These are phyloP conservation scores for Bidens hawaiensis DNA, from an alignment of 140 eudicot species.

Conservation along the genomic window DNA sequence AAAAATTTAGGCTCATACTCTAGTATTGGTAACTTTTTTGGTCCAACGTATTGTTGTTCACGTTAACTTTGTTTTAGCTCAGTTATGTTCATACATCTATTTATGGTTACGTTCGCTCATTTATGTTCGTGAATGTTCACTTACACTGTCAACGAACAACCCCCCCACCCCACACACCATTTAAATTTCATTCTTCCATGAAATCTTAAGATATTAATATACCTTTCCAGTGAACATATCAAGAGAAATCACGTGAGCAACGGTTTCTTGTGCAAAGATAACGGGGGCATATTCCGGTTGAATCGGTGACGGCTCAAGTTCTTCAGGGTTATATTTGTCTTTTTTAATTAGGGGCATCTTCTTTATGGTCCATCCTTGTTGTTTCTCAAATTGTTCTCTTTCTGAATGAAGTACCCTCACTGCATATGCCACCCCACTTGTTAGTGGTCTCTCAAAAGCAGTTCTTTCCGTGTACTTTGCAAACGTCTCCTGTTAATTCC, in stretches of 20 bases:
- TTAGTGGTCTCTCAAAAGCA: slow-evolving; percentile 92
- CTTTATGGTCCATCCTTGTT: slow-evolving; percentile 93
- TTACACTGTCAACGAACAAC: too few species aligned
- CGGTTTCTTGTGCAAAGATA: slow-evolving; percentile 87
- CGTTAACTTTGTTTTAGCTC: too few species aligned
- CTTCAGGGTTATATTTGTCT: slow-evolving; percentile 63
- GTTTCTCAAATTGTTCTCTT: slow-evolving; percentile 86
- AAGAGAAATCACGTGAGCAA: slow-evolving; percentile 78
- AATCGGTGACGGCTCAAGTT: slow-evolving; percentile 64
- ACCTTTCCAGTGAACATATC: slow-evolving; percentile 95
- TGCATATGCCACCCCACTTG: slow-evolving; percentile 99
- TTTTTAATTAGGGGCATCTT: slow-evolving; percentile 74
- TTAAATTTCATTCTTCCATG: too few species aligned
- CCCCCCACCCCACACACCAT: too few species aligned
- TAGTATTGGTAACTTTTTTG: too few species aligned
- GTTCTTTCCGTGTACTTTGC: slow-evolving; percentile 85
- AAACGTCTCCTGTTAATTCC: slow-evolving; percentile 69
- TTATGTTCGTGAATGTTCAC: too few species aligned
- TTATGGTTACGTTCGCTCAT: too few species aligned
- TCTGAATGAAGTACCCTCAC: slow-evolving; percentile 88
- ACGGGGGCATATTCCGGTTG: slow-evolving; percentile 97
- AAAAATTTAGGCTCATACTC: too few species aligned
- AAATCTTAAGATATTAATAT: slow-evolving; percentile 4
- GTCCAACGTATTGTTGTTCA: too few species aligned
- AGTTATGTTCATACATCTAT: too few species aligned